phyloP scores from a whole-genome alignment of 2,329 filamentous ascomycete genomes.

The Paramyrothecium roridum region DNA sequence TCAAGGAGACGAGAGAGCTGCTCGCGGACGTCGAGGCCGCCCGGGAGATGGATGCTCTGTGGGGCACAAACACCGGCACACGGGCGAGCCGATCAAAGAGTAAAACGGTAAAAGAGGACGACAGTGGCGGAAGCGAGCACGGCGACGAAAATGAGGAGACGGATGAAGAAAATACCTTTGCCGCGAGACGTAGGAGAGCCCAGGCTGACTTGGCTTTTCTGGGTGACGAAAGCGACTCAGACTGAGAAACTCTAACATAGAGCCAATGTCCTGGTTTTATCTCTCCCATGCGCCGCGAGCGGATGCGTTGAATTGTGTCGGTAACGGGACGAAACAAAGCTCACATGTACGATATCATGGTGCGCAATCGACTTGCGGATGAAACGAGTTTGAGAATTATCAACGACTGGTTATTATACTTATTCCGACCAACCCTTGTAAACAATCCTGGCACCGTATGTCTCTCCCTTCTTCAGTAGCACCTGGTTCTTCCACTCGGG shows the following conservation, averaged over 20 bases:
- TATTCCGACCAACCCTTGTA: constrained; percentile 81
- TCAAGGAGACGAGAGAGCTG: constrained; percentile 84
- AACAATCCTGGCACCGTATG: constrained; percentile 76
- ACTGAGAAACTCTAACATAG: constrained; percentile 26
- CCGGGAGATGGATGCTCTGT: constrained; percentile 73
- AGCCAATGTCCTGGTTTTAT: neutral
- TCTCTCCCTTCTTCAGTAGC: constrained; percentile 78
- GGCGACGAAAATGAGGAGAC: constrained; percentile 24
- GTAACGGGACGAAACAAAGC: neutral
- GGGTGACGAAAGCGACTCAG: constrained; percentile 66
- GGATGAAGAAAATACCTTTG: constrained; percentile 29
- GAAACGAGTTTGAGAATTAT: neutral
- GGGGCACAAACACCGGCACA: constrained; percentile 56
- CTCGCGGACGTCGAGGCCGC: constrained; percentile 81
- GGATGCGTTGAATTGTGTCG: neutral
- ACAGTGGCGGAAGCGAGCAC: constrained; percentile 22
- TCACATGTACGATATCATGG: neutral
- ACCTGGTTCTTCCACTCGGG: constrained; percentile 77
- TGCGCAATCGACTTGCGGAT: neutral
- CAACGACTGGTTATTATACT: neutral
- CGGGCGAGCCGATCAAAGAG: constrained; percentile 38
- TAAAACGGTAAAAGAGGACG: constrained; percentile 25
- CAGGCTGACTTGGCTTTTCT: constrained; percentile 62
- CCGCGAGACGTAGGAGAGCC: constrained; percentile 43
- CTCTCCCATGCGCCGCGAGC: neutral